Evolutionary conservation across 169 alveolate genomes (phyloP), one percentile per base, ranked within the genome.

Genomic region (Neospora caninum): DNA sequence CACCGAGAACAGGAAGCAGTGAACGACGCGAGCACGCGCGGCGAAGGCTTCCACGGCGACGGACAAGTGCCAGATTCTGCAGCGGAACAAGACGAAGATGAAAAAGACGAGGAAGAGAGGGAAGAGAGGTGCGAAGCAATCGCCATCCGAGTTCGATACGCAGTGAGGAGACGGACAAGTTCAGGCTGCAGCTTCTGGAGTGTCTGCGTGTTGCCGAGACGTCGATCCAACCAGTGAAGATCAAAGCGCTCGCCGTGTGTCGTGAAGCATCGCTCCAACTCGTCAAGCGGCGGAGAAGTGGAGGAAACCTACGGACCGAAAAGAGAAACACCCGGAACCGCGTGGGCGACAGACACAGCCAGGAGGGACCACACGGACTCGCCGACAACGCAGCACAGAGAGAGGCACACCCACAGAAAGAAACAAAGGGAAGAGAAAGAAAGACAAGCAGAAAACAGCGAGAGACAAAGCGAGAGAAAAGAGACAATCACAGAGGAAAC

Each of bases 171-270:
- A 27, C 49, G 93, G 16, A 31, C 31, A 6, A 89, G 41, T 53
- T 34, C 88, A 45, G 87, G 64, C 41, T 41, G 87, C 18, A 78
- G 34, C 88, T 86, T 42, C 91, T 92, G 91, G 25, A 92, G 87
- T 39, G 38, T 83, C 43, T 36, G 38, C 84, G 80, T 53, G 43
- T n/a, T 80, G 20, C 87, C 87, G 27, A 92, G 67, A 18, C 91
- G 91, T 39, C 92, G 41, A 58, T 92, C 94, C 69, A 92, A 58
- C n/a, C 91, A 36, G 34, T 86, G 80, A 82, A 92, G 78, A 34
- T 88, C 87, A 53, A 92, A 92, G 31, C 94, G 91, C 53, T 92
- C 94, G 2, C 94, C 94, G 45, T 92, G 94, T 22, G 91, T 92
- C 25, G 91, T 92, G 86, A 80, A 92, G 91, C 94, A 92, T 2